A percentile compares a stretch with the other conserved stretches of the same genome.
Evolutionary conservation across 2,329 filamentous ascomycete genomes (phyloP).

Genomic region (Fusarium pseudonygamai): DNA sequence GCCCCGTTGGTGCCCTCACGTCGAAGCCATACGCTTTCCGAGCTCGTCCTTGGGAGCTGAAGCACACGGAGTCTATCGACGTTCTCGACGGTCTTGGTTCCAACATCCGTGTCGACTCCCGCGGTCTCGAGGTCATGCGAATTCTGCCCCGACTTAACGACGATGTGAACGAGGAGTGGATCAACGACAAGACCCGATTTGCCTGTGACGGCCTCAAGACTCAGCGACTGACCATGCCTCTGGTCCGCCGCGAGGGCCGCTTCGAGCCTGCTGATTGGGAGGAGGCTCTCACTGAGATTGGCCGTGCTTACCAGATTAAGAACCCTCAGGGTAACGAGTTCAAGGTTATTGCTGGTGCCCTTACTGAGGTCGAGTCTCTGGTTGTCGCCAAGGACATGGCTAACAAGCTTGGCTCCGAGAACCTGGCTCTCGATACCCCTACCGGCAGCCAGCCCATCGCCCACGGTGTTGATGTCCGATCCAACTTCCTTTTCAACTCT

Average conservation of each 20-base stretch:
- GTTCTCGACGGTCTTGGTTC: conserved; percentile 93
- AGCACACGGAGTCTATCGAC: conserved; percentile 95
- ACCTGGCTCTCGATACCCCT: conserved; percentile 90
- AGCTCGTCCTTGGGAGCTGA: conserved; percentile 95
- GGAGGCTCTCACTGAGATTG: conserved; percentile 89
- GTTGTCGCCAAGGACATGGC: conserved; percentile 97
- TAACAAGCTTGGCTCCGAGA: conserved; percentile 96
- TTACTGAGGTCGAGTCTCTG: conserved; percentile 91
- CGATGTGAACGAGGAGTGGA: conserved; percentile 99
- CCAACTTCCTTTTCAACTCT: conserved; percentile 97
- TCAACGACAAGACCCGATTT: conserved; percentile 97
- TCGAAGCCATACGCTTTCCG: conserved; percentile 99
- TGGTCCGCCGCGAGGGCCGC: conserved; percentile 87
- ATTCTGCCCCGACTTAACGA: conserved; percentile 93
- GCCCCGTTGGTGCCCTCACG: conserved; percentile 94
- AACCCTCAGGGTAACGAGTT: conserved; percentile 92
- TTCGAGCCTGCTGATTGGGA: conserved; percentile 96
- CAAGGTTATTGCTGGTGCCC: conserved; percentile 91
- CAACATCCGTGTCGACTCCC: conserved; percentile 91
- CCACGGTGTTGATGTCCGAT: conserved; percentile 91
- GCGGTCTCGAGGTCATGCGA: conserved; percentile 96
- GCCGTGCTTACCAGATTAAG: conserved; percentile 79
- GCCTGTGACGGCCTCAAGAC: conserved; percentile 97
- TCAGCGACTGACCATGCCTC: conserved; percentile 90
- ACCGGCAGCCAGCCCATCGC: conserved; percentile 84